Evolutionary conservation across 805 yeast genomes (phyloP).

Genomic region (Kuraishia floccosa): DNA sequence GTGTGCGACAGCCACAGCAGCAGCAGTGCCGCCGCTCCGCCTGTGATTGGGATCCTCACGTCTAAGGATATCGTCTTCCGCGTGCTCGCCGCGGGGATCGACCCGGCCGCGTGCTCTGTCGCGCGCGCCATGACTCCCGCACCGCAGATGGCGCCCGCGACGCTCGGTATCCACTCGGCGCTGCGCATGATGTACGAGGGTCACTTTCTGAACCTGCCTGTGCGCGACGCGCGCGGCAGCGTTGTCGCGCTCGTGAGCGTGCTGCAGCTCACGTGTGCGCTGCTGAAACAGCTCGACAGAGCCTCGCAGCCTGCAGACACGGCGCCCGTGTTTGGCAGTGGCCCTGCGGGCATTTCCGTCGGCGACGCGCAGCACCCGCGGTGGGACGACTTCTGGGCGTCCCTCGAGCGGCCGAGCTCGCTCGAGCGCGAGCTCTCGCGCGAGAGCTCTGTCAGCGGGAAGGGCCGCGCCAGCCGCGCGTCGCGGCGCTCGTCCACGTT

Average conservation of each 20-base stretch:
- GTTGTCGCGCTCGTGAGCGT: conserved; percentile 32
- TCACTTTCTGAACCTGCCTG: conserved; percentile 30
- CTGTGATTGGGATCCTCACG: conserved; percentile 32
- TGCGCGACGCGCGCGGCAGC: conserved; percentile 15
- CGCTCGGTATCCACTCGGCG: conserved; percentile 28
- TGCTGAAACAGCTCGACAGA: conserved; percentile 22
- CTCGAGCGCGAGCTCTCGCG: too few relatives aligned
- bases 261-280: conserved; percentile 28
- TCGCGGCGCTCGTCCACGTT: too few relatives aligned
- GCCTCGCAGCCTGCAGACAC: conserved; percentile 12
- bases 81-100: conserved; percentile 23
- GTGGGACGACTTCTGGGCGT: too few relatives aligned
- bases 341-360: too few relatives aligned
- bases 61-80: conserved; percentile 32
- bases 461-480: too few relatives aligned
- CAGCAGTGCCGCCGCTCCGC: conserved; percentile 10
- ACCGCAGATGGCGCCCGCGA: conserved; percentile 30
- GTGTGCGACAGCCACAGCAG: conserved; percentile 18
- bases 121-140: conserved; percentile 32
- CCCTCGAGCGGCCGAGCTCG: too few relatives aligned
- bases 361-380: too few relatives aligned
- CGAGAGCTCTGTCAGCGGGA: too few relatives aligned
- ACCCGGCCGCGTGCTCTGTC: conserved; percentile 24
- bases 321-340: too few relatives aligned
- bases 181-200: conserved; percentile 35